Evolutionary conservation across 1,139 yeast species (phyloP).

Genomic region (Wickerhamomyces sp.): DNA sequence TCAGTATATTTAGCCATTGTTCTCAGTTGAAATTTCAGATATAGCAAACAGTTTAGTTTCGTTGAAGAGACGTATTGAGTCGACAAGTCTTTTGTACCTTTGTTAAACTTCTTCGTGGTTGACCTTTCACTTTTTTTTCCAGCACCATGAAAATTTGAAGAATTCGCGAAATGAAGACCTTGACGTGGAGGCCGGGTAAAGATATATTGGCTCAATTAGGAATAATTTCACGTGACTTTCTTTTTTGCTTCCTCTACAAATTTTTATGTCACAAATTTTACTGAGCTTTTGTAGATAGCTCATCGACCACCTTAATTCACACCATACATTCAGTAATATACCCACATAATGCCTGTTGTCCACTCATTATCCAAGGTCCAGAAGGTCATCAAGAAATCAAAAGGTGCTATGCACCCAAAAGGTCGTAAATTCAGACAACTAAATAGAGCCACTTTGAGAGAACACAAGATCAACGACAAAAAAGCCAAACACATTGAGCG

Average conservation of each 20-base stretch:
- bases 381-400: conserved; percentile 54
- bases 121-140: not conserved
- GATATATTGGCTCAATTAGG: too few species aligned
- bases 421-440: conserved; percentile 85
- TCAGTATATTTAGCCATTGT: conserved; percentile 61
- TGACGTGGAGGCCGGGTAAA: not conserved
- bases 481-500: conserved; percentile 53
- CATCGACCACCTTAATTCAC: not conserved
- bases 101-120: not conserved
- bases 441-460: conserved; percentile 81
- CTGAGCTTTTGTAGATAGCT: not conserved
- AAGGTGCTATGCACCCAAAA: conserved; percentile 70
- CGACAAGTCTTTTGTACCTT: not conserved
- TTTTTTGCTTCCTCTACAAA: not conserved
- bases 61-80: not conserved
- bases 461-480: conserved; percentile 57
- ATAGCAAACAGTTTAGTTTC: not conserved
- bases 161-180: not conserved
- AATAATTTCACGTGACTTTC: not conserved
- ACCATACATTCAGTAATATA: too few species aligned
- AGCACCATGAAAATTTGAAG: not conserved
- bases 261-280: conserved; percentile 3
- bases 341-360: conserved; percentile 61
- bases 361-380: conserved; percentile 71
- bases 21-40: not conserved